Evolutionary conservation across 495 filamentous ascomycete species (phyloP).

Genomic region (Aspergillus avenaceus): DNA sequence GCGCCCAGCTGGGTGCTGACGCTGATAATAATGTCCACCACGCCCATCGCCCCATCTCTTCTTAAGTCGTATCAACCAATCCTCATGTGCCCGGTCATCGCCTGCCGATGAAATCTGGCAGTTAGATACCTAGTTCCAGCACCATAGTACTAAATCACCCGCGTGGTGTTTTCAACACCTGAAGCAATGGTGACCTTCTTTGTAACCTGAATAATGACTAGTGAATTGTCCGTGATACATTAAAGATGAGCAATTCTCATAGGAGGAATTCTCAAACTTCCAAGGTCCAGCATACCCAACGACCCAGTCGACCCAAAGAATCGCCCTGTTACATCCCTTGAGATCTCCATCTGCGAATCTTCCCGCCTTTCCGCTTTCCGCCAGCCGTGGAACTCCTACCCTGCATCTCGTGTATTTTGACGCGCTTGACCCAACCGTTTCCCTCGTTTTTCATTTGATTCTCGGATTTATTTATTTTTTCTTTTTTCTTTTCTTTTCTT

Average conservation of each 20-base stretch:
- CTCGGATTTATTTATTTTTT: too few species aligned
- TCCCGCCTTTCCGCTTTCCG: conserved; percentile 26
- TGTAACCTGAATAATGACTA: conserved; percentile 4
- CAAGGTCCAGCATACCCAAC: conserved; percentile 5
- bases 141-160: conserved; percentile 2
- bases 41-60: not conserved
- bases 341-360: conserved; percentile 22
- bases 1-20: conserved; percentile 13
- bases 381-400: conserved; percentile 18
- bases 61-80: not conserved
- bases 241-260: not conserved
- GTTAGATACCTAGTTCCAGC: not conserved
- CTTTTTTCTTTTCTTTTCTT: conserved; percentile 3
- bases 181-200: conserved; percentile 1
- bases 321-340: conserved; percentile 11
- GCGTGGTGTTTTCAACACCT: conserved; percentile 7
- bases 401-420: conserved; percentile 23
- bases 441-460: too few species aligned
- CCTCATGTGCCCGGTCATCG: conserved; percentile 1
- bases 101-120: conserved; percentile 5
- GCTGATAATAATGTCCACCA: not conserved
- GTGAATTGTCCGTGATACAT: not conserved
- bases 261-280: not conserved
- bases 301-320: conserved; percentile 20
- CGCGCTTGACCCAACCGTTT: conserved; percentile 24